These are phyloP conservation scores for Tinospora cordifolia DNA, from an alignment of 164 flowering plant species.

Conservation along the genomic window DNA sequence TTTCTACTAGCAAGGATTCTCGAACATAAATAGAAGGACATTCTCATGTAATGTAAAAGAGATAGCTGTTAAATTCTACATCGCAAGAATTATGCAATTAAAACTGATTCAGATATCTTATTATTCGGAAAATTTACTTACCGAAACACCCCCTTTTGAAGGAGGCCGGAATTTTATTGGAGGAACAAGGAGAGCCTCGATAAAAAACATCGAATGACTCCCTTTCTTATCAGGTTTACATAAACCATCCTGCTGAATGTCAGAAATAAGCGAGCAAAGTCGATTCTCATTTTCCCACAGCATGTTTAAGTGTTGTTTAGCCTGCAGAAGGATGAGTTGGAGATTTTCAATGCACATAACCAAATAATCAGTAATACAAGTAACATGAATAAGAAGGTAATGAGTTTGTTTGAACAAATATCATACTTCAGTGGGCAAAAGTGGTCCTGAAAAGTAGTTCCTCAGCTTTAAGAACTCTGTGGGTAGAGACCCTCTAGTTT, in stretches of 20 bases:
- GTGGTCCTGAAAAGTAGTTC: conserved; percentile 27
- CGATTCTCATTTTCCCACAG: conserved; percentile 75
- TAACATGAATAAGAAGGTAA: background rate
- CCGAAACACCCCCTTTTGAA: conserved; percentile 52
- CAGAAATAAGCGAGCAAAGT: conserved; percentile 59
- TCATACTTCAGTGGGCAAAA: conserved; percentile 69
- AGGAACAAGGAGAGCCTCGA: conserved; percentile 77
- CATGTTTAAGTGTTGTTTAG: conserved; percentile 32
- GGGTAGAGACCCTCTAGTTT: conserved; percentile 10
- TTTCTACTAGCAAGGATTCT: too few relatives aligned
- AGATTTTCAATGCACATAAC: background rate
- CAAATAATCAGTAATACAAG: background rate
- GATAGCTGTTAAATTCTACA: too few relatives aligned
- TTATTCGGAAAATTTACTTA: conserved; percentile 29
- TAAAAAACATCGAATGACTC: conserved; percentile 64
- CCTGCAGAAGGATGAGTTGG: conserved; percentile 34
- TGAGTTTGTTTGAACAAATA: background rate
- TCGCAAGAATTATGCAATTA: background rate
- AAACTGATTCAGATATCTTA: background rate
- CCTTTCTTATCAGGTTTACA: conserved; percentile 18
- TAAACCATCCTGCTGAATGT: conserved; percentile 41
- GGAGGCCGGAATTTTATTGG: conserved; percentile 90
- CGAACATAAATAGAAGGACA: too few relatives aligned
- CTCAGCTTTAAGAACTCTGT: conserved; percentile 32
- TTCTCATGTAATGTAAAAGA: too few relatives aligned